Evolutionary conservation across 176 grass and related monocot species (phyloP).

Genomic region (Musa beccarii): DNA sequence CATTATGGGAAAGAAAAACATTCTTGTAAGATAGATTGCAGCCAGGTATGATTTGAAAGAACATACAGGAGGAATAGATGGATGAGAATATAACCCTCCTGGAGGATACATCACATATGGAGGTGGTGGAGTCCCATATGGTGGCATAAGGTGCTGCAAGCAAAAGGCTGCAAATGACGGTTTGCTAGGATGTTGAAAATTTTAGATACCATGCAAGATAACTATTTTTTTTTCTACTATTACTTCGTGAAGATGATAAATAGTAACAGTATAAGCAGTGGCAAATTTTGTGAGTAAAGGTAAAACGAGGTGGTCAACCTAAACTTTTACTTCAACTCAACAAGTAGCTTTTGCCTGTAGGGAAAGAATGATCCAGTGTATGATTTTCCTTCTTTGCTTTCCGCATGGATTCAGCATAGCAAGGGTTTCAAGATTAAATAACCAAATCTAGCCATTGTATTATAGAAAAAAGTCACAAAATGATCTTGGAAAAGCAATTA

Average conservation of each 20-base stretch:
- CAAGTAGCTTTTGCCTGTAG: background rate
- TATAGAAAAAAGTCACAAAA: background rate
- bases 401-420: too few relatives aligned
- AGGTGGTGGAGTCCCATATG: constrained; percentile 65
- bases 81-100: constrained; percentile 87
- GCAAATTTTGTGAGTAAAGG: too few relatives aligned
- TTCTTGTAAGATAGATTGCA: background rate
- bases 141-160: constrained; percentile 69
- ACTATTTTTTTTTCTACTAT: too few relatives aligned
- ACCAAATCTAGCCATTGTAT: background rate
- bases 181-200: background rate
- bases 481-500: background rate
- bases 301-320: too few relatives aligned
- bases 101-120: constrained; percentile 94
- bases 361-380: too few relatives aligned
- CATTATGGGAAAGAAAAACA: background rate
- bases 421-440: background rate
- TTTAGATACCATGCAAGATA: background rate
- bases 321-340: background rate
- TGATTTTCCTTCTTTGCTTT: too few relatives aligned
- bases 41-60: background rate
- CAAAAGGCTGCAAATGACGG: background rate
- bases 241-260: too few relatives aligned
- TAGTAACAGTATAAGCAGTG: background rate
- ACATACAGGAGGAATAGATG: constrained; percentile 80